Conservation (phyloP, 2,329 filamentous ascomycete genomes). For the Trichoderma pleuroti region DNA sequence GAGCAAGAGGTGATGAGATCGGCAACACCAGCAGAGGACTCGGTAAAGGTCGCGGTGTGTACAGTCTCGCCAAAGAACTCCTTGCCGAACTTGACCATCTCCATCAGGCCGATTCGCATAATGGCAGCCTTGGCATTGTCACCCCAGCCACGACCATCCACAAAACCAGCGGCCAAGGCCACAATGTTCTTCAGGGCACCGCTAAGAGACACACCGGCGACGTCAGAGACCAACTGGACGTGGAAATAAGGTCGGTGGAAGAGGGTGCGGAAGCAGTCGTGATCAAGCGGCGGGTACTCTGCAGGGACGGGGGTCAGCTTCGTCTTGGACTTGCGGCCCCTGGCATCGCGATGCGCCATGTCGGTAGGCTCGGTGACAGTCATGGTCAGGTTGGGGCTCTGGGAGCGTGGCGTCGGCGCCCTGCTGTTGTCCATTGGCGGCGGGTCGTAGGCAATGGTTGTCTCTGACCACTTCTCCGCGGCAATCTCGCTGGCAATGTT, state of each 20-base stretch:
- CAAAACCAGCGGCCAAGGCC: conserved; percentile 88
- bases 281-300: conserved; percentile 83
- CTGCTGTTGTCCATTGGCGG: conserved; percentile 78
- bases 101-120: conserved; percentile 91
- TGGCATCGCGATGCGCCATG: conserved; percentile 64
- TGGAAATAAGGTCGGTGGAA: conserved; percentile 99
- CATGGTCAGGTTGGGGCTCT: conserved; percentile 48
- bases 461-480: conserved; percentile 93
- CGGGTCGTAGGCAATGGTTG: conserved; percentile 93
- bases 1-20: conserved; percentile 93
- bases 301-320: conserved; percentile 71
- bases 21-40: conserved; percentile 90
- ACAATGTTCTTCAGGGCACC: conserved; percentile 97
- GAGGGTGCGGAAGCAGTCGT: conserved; percentile 74
- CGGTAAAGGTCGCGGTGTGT: conserved; percentile 84
- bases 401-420: conserved; percentile 54
- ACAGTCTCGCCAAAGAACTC: conserved; percentile 86
- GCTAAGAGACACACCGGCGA: conserved; percentile 92
- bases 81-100: conserved; percentile 95
- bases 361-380: conserved; percentile 51
- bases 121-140: conserved; percentile 99
- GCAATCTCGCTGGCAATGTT: conserved; percentile 97
- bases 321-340: conserved; percentile 63
- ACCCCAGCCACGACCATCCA: conserved; percentile 93
- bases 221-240: conserved; percentile 87